Conservation (phyloP, 176 grass and related monocot species). For the Cenchrus purpureus region DNA sequence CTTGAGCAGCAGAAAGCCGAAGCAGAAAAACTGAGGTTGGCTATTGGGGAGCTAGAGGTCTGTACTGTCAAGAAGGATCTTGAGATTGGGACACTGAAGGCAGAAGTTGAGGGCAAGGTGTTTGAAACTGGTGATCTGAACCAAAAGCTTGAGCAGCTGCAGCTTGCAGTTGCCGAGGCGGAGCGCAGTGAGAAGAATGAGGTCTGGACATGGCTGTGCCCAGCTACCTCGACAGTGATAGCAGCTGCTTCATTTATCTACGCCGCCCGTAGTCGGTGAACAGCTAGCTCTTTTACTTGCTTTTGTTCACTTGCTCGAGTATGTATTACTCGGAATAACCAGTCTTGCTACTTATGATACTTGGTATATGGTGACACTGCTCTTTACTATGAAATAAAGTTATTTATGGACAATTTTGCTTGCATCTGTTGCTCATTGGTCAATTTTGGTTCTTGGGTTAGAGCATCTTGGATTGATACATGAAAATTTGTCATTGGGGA, state of each 20-base stretch:
- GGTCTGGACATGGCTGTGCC: conserved; percentile 67
- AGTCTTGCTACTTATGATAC: conserved; percentile 31
- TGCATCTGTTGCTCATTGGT: not conserved
- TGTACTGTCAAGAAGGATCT: conserved; percentile 1
- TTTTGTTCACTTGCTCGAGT: conserved; percentile 45
- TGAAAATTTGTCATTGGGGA: not conserved
- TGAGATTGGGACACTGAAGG: conserved; percentile 43
- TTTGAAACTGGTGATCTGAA: conserved; percentile 36
- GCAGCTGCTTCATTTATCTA: conserved; percentile 79
- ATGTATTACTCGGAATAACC: conserved; percentile 46
- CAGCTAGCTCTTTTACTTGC: conserved; percentile 27
- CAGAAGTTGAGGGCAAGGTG: conserved; percentile 21
- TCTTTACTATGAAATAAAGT: conserved; percentile 47
- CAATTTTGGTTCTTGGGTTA: not conserved
- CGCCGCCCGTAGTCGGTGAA: conserved; percentile 59
- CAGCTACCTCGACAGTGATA: conserved; percentile 53
- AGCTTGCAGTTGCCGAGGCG: conserved; percentile 47
- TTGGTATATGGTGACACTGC: conserved; percentile 32
- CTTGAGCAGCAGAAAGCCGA: conserved; percentile 37
- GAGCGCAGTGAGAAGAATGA: conserved; percentile 33
- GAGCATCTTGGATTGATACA: not conserved
- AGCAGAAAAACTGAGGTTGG: conserved; percentile 27
- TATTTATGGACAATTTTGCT: not conserved
- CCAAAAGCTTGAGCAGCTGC: conserved; percentile 55
- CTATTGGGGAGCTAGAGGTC: conserved; percentile 39